phyloP scores from a whole-genome alignment of 1,139 yeast genomes.

The Arxiozyma bovina region DNA sequence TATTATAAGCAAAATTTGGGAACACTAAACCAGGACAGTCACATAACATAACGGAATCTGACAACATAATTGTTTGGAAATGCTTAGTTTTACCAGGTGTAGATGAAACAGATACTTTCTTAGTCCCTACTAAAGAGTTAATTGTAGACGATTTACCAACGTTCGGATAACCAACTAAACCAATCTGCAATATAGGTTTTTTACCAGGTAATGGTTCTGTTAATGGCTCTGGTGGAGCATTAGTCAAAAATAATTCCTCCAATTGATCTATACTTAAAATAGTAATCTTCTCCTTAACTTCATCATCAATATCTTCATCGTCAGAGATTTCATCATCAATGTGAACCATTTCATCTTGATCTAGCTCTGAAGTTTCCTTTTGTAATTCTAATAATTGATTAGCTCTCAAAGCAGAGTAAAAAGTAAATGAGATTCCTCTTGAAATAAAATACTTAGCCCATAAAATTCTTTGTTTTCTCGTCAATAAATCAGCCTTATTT shows the following conservation, averaged over 20 bases:
- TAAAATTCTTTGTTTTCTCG: constrained; percentile 60
- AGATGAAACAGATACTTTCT: constrained; percentile 92
- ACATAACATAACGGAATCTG: constrained; percentile 77
- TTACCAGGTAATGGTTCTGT: constrained; percentile 49
- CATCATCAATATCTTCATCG: constrained; percentile 32
- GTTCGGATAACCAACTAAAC: constrained; percentile 93
- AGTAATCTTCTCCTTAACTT: constrained; percentile 43
- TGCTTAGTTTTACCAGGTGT: constrained; percentile 99
- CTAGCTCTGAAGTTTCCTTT: constrained; percentile 31
- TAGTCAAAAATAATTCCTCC: constrained; percentile 68
- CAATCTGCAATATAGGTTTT: constrained; percentile 63
- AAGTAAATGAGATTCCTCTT: constrained; percentile 70
- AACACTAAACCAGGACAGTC: constrained; percentile 99
- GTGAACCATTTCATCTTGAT: constrained; percentile 9
- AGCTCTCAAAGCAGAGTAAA: constrained; percentile 86
- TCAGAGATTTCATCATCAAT: constrained; percentile 28
- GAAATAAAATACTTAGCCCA: constrained; percentile 82
- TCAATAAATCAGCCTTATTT: constrained; percentile 86
- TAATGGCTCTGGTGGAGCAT: constrained; percentile 62
- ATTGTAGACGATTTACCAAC: constrained; percentile 97
- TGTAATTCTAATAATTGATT: constrained; percentile 60
- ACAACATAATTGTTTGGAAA: constrained; percentile 88
- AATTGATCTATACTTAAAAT: constrained; percentile 78
- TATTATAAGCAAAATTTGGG: constrained; percentile 94
- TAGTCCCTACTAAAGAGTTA: constrained; percentile 90